Evolutionary conservation across 2,329 filamentous ascomycete species (phyloP), one percentile per base, ranked within the genome.

Genomic region (Venturia aucupariae): DNA sequence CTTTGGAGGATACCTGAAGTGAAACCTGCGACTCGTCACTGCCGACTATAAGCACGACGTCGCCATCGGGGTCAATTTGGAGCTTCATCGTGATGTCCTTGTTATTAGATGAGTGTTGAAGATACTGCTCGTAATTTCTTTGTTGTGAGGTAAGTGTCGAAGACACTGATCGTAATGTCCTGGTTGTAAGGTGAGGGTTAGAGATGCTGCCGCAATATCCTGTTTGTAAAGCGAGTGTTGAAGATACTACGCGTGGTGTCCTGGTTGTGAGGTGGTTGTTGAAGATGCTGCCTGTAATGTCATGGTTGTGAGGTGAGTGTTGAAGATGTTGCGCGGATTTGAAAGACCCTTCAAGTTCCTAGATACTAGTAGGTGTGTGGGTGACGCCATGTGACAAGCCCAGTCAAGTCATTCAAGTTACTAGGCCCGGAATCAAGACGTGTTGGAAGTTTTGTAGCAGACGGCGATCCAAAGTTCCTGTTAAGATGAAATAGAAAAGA

Each of bases 1-100:
- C 55, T 38, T 60, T 60, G 22, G 55, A 60, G 38, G 55, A 60
- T 15, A 60, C 55, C 17, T 60, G 55, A 15, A 51, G 22, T 5
- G 46, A 51, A 10, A 60, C 5, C 5, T 35, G 8, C 55, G 19
- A 24, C 15, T 60, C 38, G 13, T 38, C 19, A 4, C 7, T n/a
- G 8, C 30, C 55, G 2, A 60, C 55, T 10, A 35, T 15, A 17
- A 60, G 55, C 11, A 60, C 11, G 10, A 38, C 15, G 30, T 60
- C 55, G 22, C 30, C 55, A 38, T 24, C 38, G 3, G 55, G 55
- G 13, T 60, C 55, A 11, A 51, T 27, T 27, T 22, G 4, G 11
- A 27, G 2, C 22, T 15, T 24, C 46, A 51, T 51, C 4, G 19
- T 17, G 44, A 11, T 22, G 44, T 8, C n/a, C 6, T 22, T 46